Evolutionary conservation across 768 basidiomycete genomes (phyloP), one percentile per base, ranked within the genome.

Genomic region (Tephrocybe sp.): DNA sequence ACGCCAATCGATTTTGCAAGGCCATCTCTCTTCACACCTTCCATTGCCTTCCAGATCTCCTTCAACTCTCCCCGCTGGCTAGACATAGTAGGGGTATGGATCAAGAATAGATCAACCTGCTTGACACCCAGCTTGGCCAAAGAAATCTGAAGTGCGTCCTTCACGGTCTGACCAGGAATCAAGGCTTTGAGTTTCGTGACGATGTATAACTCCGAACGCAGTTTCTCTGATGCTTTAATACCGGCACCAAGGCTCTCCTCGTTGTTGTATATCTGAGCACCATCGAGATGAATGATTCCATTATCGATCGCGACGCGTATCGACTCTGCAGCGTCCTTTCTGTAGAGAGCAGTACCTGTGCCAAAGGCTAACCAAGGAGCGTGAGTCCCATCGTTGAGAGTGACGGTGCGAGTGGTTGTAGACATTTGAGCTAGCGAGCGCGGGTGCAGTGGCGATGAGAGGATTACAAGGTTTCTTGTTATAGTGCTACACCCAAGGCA

Each of bases 351-450:
- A 1, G 81, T 80, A 0, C 84, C 84, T 14, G 80, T 84, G 14
- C 85, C 85, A 53, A 80, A 85, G 1, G 72, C 84, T 22, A 85
- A 65, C 76, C 76, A 78, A 13, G 85, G 85, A 33, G 77, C 67
- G 4, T 56, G 57, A 16, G 63, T 68, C 16, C 81, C 81, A 58
- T 85, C 80, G 61, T 84, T 83, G 59, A 87, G 75, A 45, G 67
- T 58, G 43, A 80, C 61, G 3, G 62, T 64, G 19, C 60, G 60
- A 35, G 66, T 59, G 16, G 39, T 51, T 14, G 42, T 36, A 23
- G 60, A 54, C 16, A 64, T 49, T 54, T 38, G 23, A 30, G 33
- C 14, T n/a, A 11, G 26, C 23, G 33, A 22, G 16, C 8, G 32
- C 9, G 33, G 14, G 30, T 2, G 20, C 22, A 17, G 44, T 33